These are phyloP conservation scores for Nannochloris sp. DNA, from an alignment of 139 green algal species.

Conservation along the genomic window DNA sequence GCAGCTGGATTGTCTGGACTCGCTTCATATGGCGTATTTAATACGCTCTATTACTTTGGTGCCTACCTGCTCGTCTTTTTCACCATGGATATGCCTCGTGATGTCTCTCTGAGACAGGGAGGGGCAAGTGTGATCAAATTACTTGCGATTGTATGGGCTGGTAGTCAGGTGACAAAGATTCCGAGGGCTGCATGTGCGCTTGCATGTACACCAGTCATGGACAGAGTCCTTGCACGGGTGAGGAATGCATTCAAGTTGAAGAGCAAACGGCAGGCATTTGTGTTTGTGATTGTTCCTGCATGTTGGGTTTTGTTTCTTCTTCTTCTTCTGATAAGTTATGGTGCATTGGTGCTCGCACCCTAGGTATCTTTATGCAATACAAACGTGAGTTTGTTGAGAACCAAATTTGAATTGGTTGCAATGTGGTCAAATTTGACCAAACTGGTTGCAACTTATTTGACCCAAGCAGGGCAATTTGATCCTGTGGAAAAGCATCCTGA, in stretches of 20 bases:
- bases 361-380: too few relatives aligned
- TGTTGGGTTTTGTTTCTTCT: neutral
- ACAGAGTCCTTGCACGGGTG: constrained; percentile 7
- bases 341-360: too few relatives aligned
- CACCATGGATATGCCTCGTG: neutral
- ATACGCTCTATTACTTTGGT: constrained; percentile 52
- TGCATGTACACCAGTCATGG: constrained; percentile 7
- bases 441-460: too few relatives aligned
- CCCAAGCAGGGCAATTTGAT: too few relatives aligned
- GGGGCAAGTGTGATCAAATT: constrained; percentile 23
- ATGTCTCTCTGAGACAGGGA: constrained; percentile 8
- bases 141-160: constrained; percentile 51
- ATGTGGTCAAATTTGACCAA: too few relatives aligned
- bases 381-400: too few relatives aligned
- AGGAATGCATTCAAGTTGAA: neutral
- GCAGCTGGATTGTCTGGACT: constrained; percentile 41
- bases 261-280: neutral
- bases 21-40: constrained; percentile 48
- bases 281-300: neutral
- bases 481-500: too few relatives aligned
- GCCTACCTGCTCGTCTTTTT: constrained; percentile 9
- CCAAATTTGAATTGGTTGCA: too few relatives aligned
- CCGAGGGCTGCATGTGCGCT: constrained; percentile 16
- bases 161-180: constrained; percentile 54
- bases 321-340: too few relatives aligned